Evolutionary conservation across 306 rosid genomes (phyloP).

Genomic region (Notholithocarpus densiflorus): DNA sequence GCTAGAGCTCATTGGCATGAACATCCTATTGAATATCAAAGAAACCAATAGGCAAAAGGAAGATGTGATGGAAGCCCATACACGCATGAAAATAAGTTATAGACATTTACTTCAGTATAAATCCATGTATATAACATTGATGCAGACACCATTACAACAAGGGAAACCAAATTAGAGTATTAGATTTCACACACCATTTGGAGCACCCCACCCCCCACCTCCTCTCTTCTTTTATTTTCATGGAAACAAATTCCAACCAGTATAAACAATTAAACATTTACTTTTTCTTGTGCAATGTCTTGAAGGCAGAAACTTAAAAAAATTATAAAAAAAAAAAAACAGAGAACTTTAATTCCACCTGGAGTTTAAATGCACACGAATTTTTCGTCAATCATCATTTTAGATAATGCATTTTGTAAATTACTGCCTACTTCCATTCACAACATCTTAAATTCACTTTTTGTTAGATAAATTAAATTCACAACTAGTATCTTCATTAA

Average conservation of each 20-base stretch:
- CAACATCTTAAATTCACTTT: background rate
- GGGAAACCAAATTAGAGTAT: background rate
- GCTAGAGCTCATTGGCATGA: too few relatives aligned
- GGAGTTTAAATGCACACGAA: too few relatives aligned
- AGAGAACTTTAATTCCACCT: too few relatives aligned
- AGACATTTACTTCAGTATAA: background rate
- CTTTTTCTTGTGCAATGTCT: background rate
- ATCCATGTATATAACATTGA: background rate
- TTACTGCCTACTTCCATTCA: background rate
- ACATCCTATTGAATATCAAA: background rate
- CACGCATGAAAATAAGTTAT: background rate
- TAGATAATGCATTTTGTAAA: background rate
- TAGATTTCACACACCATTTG: background rate
- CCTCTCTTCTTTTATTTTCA: background rate
- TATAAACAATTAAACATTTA: background rate
- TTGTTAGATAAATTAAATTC: background rate
- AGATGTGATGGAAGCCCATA: background rate
- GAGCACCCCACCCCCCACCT: background rate
- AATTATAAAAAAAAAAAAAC: too few relatives aligned
- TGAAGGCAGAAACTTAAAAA: background rate
- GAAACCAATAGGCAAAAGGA: conserved; percentile 1
- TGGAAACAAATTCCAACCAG: background rate
- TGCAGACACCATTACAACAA: background rate
- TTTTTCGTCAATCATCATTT: background rate
- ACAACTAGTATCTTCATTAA: background rate